Base-by-base conservation (phyloP, 1,284 basidiomycete genomes). In the Inonotus obliquus region DNA sequence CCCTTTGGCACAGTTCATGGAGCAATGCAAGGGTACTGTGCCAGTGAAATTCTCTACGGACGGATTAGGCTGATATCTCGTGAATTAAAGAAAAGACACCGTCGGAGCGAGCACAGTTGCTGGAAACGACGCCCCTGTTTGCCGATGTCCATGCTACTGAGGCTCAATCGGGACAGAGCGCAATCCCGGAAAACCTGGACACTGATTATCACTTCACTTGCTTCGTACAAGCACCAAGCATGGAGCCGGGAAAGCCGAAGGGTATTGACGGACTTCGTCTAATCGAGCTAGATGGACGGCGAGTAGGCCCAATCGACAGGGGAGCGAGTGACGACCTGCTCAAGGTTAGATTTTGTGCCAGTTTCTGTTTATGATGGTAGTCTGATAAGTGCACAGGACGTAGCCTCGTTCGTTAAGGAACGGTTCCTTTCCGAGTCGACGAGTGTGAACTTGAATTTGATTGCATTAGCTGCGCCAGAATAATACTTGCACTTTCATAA, bases 201-300 rank as follows among this genome's bases (percentile, higher is more conserved):
- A 90, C 89, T 1, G 81, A 92, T 67, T 78, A 92, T 19, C 94
- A 96, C 74, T 96, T 94, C 68, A 90, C 90, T 4, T 87, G 88
- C 67, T 96, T 96, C 69, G 83, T 96, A 44, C 79, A 81, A 66
- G 89, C 86, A 0, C 84, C 85, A 1, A 75, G 74, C 44, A 71
- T 74, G 2, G 72, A 75, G 2, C 64, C 74, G 11, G 70, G 76
- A 29, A 72, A 72, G 68, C 71, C 47, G 63, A 71, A 27, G 60
- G 63, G 65, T 59, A 37, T 59, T 59, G 69, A 75, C 58, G 68
- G 74, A 60, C 67, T 72, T 72, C 79, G 87, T 39, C 73, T 96
- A 4, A 76, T 95, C 54, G 94, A 96, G 73, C 77, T 96, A 45
- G 94, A 96, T 72, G 94, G 94, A 1, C 72, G 83, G 54, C 75